A percentile compares a stretch with the other conserved stretches of the same genome.
These are phyloP conservation scores for Hirsutella minnesotensis DNA, from an alignment of 2,329 filamentous ascomycete genomes.

Conservation along the genomic window DNA sequence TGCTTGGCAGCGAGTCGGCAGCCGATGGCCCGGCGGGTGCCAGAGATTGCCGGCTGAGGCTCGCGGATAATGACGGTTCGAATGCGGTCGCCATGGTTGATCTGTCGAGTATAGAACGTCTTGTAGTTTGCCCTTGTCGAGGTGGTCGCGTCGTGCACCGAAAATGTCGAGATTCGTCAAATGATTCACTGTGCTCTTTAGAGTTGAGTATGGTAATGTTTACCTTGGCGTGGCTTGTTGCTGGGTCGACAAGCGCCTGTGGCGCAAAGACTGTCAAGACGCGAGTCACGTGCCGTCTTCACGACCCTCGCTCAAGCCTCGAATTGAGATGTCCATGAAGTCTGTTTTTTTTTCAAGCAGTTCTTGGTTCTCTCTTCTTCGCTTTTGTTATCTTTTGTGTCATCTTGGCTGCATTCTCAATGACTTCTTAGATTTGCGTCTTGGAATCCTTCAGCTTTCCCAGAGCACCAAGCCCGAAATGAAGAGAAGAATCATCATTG, in stretches of 20 bases:
- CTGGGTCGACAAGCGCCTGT: slow-evolving; percentile 9
- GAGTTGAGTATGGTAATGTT: slow-evolving; percentile 1
- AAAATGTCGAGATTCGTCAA: neutral
- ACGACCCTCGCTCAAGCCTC: neutral
- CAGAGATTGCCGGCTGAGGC: slow-evolving; percentile 44
- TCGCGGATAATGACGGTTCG: slow-evolving; percentile 57
- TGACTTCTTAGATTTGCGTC: neutral
- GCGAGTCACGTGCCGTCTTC: slow-evolving; percentile 10
- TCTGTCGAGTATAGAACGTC: too few species aligned
- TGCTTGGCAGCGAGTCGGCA: slow-evolving; percentile 69
- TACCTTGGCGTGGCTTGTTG: slow-evolving; percentile 8
- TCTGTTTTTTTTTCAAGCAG: too few species aligned
- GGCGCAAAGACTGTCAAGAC: neutral
- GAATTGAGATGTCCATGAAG: too few species aligned
- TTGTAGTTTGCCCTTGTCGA: too few species aligned
- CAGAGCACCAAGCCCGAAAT: slow-evolving; percentile 14
- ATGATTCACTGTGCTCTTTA: neutral
- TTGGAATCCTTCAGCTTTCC: neutral
- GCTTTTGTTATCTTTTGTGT: too few species aligned
- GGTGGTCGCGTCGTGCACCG: neutral
- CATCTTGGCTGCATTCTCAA: neutral
- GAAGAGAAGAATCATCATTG: slow-evolving; percentile 17
- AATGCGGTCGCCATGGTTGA: slow-evolving; percentile 46
- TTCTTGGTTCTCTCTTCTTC: too few species aligned
- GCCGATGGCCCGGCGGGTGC: slow-evolving; percentile 51